Evolutionary conservation across 768 basidiomycete species (phyloP).

Genomic region (Kwoniella dejecticola): DNA sequence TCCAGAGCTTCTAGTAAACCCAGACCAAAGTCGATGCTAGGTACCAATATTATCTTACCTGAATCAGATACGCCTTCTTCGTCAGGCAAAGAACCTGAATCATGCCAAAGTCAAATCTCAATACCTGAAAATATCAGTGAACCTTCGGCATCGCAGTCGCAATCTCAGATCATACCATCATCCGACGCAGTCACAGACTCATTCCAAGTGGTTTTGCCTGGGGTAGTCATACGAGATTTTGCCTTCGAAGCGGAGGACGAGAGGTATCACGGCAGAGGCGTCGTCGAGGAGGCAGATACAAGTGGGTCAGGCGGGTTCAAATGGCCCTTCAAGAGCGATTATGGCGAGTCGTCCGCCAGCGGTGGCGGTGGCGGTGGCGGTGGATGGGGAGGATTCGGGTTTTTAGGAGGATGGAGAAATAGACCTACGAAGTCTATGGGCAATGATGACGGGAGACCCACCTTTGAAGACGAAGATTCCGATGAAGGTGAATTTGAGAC

Average conservation of each 20-base stretch:
- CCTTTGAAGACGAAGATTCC: constrained; percentile 7
- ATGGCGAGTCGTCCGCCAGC: not conserved
- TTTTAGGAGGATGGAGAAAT: constrained; percentile 36
- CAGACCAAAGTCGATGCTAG: constrained; percentile 18
- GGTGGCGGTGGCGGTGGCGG: constrained; percentile 28
- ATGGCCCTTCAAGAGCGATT: constrained; percentile 17
- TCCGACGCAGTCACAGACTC: constrained; percentile 8
- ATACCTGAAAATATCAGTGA: constrained; percentile 1
- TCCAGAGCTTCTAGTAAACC: constrained; percentile 2
- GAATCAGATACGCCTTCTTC: constrained; percentile 3
- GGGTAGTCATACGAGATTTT: constrained; percentile 40
- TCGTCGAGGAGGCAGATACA: constrained; percentile 1
- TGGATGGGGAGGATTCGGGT: constrained; percentile 36
- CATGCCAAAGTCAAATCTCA: not conserved
- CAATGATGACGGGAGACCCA: constrained; percentile 3
- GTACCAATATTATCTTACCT: constrained; percentile 17
- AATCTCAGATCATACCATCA: not conserved
- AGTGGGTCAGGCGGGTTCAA: constrained; percentile 3
- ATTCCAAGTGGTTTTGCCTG: not conserved
- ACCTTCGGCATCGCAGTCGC: not conserved
- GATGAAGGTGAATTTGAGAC: constrained; percentile 28
- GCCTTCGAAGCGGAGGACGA: constrained; percentile 35
- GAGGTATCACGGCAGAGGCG: constrained; percentile 29
- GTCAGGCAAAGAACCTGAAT: not conserved
- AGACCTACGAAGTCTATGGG: constrained; percentile 2